Conservation (phyloP, 257 asterid genomes). For the Scutellaria galericulata region DNA sequence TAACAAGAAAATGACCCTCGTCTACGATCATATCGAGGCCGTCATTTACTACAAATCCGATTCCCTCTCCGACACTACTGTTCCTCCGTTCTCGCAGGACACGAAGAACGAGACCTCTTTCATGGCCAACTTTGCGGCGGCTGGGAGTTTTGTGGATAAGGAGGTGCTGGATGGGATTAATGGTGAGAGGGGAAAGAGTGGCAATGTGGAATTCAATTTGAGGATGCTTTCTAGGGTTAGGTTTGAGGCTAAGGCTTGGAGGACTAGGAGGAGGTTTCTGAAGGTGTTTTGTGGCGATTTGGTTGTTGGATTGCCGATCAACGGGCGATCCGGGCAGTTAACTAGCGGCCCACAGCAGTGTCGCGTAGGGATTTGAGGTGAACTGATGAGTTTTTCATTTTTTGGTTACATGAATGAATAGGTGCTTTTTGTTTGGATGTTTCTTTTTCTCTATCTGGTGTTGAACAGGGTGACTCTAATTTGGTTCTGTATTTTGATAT, state of each 20-base stretch:
- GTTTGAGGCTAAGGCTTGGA: slow-evolving; percentile 82
- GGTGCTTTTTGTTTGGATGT: slow-evolving; percentile 33
- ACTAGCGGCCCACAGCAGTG: slow-evolving; percentile 69
- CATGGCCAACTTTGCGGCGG: slow-evolving; percentile 64
- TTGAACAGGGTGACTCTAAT: slow-evolving; percentile 35
- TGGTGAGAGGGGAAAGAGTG: slow-evolving; percentile 46
- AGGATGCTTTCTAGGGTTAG: slow-evolving; percentile 66
- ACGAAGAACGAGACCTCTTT: slow-evolving; percentile 61
- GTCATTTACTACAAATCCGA: slow-evolving; percentile 39
- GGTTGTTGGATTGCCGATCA: slow-evolving; percentile 46
- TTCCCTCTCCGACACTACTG: slow-evolving; percentile 52
- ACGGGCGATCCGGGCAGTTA: slow-evolving; percentile 55
- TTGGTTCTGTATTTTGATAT: slow-evolving; percentile 32
- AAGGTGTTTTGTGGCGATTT: slow-evolving; percentile 79
- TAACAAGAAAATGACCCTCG: slow-evolving; percentile 65
- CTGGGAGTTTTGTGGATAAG: slow-evolving; percentile 53
- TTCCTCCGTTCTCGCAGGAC: slow-evolving; percentile 72
- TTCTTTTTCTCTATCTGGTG: slow-evolving; percentile 35
- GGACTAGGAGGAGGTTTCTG: slow-evolving; percentile 66
- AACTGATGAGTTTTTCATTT: slow-evolving; percentile 14
- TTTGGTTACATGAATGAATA: slow-evolving; percentile 24
- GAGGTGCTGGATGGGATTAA: slow-evolving; percentile 53
- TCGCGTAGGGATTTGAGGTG: slow-evolving; percentile 72
- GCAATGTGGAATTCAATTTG: slow-evolving; percentile 56
- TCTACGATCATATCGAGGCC: slow-evolving; percentile 58